Percentiles rank a stretch among this genome's conserved stretches.
These are phyloP conservation scores for Leptodermis oblonga DNA, from an alignment of 257 asterid species.

Conservation along the genomic window DNA sequence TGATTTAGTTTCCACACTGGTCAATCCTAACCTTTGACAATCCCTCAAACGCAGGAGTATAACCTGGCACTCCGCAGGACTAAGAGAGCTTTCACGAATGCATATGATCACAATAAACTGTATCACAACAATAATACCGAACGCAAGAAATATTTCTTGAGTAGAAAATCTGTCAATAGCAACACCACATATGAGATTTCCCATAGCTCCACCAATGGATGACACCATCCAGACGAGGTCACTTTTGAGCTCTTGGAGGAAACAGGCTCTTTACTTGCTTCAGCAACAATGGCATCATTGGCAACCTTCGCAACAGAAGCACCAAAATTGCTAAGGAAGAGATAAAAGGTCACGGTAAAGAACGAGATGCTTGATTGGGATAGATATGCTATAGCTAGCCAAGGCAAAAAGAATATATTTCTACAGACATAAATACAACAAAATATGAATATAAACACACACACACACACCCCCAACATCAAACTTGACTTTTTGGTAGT, in stretches of 20 bases:
- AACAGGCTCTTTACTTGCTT: constrained; percentile 52
- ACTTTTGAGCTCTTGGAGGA: constrained; percentile 38
- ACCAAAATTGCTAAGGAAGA: constrained; percentile 88
- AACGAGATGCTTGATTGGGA: constrained; percentile 64
- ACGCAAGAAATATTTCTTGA: constrained; percentile 48
- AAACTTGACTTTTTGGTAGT: no score
- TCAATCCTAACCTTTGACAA: no score
- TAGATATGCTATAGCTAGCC: constrained; percentile 62
- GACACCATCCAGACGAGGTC: constrained; percentile 89
- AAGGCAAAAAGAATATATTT: constrained; percentile 79
- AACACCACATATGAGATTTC: constrained; percentile 74
- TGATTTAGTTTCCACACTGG: no score
- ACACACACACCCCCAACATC: no score
- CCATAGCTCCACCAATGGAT: constrained; percentile 74
- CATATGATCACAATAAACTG: constrained; percentile 65
- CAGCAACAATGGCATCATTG: constrained; percentile 96
- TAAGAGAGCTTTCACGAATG: constrained; percentile 55
- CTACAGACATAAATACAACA: no score
- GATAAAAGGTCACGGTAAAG: constrained; percentile 51
- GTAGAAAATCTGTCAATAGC: constrained; percentile 50
- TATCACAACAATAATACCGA: constrained; percentile 46
- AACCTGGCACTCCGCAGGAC: no score
- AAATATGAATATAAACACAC: no score
- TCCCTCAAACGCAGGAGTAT: no score
- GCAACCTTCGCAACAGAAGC: constrained; percentile 94